Evolutionary conservation across 2,329 filamentous ascomycete genomes (phyloP), one percentile per base, ranked within the genome.

Genomic region (Talaromyces sp.): DNA sequence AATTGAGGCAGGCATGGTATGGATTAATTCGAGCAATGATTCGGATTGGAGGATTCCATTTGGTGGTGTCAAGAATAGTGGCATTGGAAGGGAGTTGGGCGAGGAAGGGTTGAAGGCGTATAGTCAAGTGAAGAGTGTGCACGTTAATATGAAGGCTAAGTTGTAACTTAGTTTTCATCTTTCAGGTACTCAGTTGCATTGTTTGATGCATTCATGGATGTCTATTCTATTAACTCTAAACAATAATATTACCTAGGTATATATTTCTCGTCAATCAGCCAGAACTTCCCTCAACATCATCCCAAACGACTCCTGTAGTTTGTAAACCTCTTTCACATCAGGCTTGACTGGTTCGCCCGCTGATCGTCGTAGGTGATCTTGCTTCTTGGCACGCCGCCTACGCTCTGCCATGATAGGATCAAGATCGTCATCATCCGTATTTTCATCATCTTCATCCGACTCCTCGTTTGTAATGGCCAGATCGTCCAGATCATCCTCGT

Each of bases 361-460:
- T 43, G 83, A 87, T 55, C 91, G 81, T 63, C 90, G 83, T 55
- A 99, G 79, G 60, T 88, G 84, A 69, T 96, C 92, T 69, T 92
- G 89, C 65, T 83, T 85, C 77, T 87, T 89, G 8, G 84, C 82
- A 62, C 93, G 81, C 60, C 90, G 81, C 67, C 86, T 88, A 60
- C 93, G 80, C 78, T 97, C 94, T 5, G 89, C 89, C 62, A 86
- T 86, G 63, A 99, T 95, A 1, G 93, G 91, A 68, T 97, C 92
- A 61, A 89, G 74, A 59, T 92, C 87, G 58, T 95, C 90, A 54
- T 89, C 87, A 11, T 81, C 84, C 57, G 88, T 87, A n/a, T 88
- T 80, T 63, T 88, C 84, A 31, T 81, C 78, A 0, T 78, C 83
- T 59, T 86, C 84, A 5, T 84, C 82, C 11, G 87, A 85, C 1